Evolutionary conservation across 2,329 filamentous ascomycete species (phyloP), one percentile per base, ranked within the genome.

Genomic region (Fusarium sp.): DNA sequence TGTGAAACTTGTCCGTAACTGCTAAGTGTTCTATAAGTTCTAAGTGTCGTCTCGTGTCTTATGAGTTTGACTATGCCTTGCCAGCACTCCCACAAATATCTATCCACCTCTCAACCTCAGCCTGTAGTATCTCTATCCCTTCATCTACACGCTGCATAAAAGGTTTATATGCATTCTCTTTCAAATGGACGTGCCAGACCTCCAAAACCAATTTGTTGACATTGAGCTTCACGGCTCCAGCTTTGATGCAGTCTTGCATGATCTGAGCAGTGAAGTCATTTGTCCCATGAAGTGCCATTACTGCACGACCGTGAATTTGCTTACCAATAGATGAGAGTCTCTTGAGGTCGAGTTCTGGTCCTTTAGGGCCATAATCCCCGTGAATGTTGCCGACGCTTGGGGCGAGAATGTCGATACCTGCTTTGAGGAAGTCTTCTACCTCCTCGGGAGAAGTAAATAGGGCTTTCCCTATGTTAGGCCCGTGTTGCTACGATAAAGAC

Each of bases 321-420:
- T 70, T 20, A 18, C 49, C 20, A 29, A 79, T 85, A 22, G 75
- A 79, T n/a, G 82, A 78, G 6, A 89, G 80, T 5, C 83, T 56
- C 10, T 42, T 14, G 22, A 70, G 91, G 75, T 92, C 90, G 22
- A 92, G 80, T 78, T 86, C 84, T 29, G 90, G 88, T 0, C 91
- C 92, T 18, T 87, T 81, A 0, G 88, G 86, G 0, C 91, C 91
- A 79, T 94, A 94, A 74, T 91, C 88, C 12, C 92, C 92, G 80
- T 94, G 92, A 46, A 94, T 90, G 75, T 94, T 94, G 6, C 92
- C 92, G 79, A 94, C 92, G 3, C 91, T 90, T 1, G 92, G 92
- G 5, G 92, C 92, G 18, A 94, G 83, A 83, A 91, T 91, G 75
- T 94, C 90, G 76, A 94, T 92, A 1, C 91, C 92, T 15, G 91